Evolutionary conservation across 2,329 filamentous ascomycete species (phyloP), one percentile per base, ranked within the genome.

Genomic region (Sporothrix protearum): DNA sequence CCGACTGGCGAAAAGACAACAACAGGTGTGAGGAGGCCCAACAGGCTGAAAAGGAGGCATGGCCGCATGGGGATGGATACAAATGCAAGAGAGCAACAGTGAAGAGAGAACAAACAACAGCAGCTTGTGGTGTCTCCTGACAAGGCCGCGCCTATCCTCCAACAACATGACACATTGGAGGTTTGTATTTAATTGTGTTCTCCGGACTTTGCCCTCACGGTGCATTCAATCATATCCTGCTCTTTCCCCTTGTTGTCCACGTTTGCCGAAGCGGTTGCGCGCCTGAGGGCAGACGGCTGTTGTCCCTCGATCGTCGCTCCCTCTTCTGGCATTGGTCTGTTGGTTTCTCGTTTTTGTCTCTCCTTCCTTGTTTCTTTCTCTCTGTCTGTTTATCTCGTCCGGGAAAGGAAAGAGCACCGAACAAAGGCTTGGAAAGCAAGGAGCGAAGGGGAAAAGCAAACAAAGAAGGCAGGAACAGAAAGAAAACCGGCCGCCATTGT

Each of bases 291-390:
- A 64, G 22, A 28, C 53, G 36, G 59, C 59, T 16, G 59, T n/a
- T 28, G 36, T 39, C 59, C 59, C 59, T 64, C n/a, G 59, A 64
- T 64, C 22, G 59, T 22, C 59, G 36, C 36, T 64, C 22, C 36
- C 59, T 42, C 42, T 49, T 49, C n/a, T 64, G 39, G 61, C 61
- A 47, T 30, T 47, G 25, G 63, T 33, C 42, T 49, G 42, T 66
- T 47, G 63, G 39, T 66, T 22, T 33, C 5, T n/a, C n/a, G 14
- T 7, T 67, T n/a, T 51, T 67, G 45, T 30, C 7, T 67, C 64
- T 67, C 64, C 45, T 51, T 67, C 45, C 64, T 51, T 25, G 42
- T 25, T 53, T 53, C 33, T 2, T 6, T 51, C 16, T 8, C n/a
- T n/a, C n/a, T 22, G 39, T 45, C 25, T 64, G 45, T 49, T 49